Evolutionary conservation across 345 rosid genomes (phyloP).

Genomic region (Aurinia saxatilis): DNA sequence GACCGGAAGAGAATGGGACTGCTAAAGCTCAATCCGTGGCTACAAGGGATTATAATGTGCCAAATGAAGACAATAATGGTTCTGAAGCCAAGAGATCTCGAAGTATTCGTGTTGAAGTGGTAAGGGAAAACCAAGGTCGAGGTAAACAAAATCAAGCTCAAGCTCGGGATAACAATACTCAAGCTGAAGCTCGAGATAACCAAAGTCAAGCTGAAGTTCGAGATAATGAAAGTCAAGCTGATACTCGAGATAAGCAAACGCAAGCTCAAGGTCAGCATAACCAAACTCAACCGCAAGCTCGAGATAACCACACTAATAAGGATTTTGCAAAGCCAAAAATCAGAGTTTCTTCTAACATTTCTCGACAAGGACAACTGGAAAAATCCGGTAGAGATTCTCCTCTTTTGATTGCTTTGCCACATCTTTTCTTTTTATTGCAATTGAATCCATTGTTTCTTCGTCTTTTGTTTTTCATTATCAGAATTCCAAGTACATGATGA

Average conservation of each 20-base stretch:
- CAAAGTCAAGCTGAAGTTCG: not conserved
- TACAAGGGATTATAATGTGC: not conserved
- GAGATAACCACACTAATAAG: constrained; percentile 4
- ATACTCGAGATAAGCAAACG: constrained; percentile 1
- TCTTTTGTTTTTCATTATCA: not conserved
- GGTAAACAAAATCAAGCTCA: not conserved
- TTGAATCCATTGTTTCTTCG: not conserved
- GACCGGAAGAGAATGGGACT: constrained; percentile 10
- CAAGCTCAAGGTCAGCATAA: constrained; percentile 6
- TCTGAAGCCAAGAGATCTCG: constrained; percentile 17
- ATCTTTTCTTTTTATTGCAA: not conserved
- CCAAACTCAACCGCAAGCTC: not conserved
- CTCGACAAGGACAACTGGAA: constrained; percentile 13
- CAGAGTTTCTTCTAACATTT: constrained; percentile 12
- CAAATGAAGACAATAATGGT: not conserved
- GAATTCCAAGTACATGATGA: constrained; percentile 29
- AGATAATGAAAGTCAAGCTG: constrained; percentile 6
- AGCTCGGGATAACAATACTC: not conserved
- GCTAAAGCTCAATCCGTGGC: constrained; percentile 7
- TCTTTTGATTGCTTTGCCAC: not conserved
- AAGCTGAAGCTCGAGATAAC: not conserved
- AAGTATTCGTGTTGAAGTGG: constrained; percentile 16
- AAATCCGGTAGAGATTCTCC: constrained; percentile 14
- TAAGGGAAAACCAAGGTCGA: constrained; percentile 17
- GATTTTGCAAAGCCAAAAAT: constrained; percentile 6